Base-by-base conservation (phyloP, 2,329 filamentous ascomycete species). In the Aspergillus ustus region DNA sequence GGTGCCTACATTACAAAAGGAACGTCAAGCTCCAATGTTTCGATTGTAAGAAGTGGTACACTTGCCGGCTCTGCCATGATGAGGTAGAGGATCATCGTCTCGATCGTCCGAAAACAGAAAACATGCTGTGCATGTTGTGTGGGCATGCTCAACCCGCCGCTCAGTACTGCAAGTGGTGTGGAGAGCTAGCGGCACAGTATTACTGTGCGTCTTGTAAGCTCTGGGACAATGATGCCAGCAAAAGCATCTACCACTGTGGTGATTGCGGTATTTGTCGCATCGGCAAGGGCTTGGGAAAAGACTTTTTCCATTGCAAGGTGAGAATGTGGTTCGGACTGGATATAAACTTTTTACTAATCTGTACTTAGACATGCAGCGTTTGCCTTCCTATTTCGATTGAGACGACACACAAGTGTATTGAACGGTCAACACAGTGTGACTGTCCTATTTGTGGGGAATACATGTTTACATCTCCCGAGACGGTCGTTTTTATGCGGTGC, bases 121-220 rank as follows among this genome's bases (percentile, higher is more conserved):
- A 97, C 71, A 99, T 99, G 95, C 85, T 99, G 6, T 99, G 95
- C 76, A 99, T 99, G 95, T 83, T 93, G 29, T 99, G 95, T 75
- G 87, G 89, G 7, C 92, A 90, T 59, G 89, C 95, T 2, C 95
- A 99, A 71, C 86, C 86, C 60, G 93, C 91, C 3, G 87, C 87
- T 31, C 92, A 96, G 65, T 83, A 87, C 55, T 99, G 95, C 75
- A 82, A 85, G 54, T 84, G 87, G 59, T 99, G 95, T 74, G 90
- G 89, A 19, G 87, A 88, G 67, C 86, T 88, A 61, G 87, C 92
- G 7, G 93, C 94, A 13, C 90, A 90, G 72, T 98, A 98, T 76
- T 99, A 96, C 74, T 99, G 95, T 79, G 86, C 88, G 57, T 90
- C 95, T 59, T 99, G 95, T 83, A 97, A 97, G 78, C 84, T 99